Evolutionary conservation across 2,329 filamentous ascomycete genomes (phyloP).

Genomic region (Penicillium glabrum): DNA sequence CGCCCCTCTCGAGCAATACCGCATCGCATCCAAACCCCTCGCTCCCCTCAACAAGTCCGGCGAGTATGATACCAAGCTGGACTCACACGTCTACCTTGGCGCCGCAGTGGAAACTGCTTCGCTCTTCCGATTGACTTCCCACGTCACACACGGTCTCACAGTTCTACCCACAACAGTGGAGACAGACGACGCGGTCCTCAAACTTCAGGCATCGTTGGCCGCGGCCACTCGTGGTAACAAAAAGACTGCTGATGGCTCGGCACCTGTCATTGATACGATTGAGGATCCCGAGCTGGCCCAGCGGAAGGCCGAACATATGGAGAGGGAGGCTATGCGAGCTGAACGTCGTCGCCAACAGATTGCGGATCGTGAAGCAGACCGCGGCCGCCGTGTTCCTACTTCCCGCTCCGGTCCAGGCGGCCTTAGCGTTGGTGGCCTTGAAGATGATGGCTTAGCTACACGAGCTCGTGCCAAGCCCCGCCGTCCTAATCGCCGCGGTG

Average conservation of each 20-base stretch:
- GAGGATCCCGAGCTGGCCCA: constrained; percentile 64
- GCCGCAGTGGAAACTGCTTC: constrained; percentile 58
- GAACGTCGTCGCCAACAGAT: constrained; percentile 57
- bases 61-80: constrained; percentile 55
- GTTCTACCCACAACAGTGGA: constrained; percentile 57
- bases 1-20: constrained; percentile 60
- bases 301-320: constrained; percentile 59
- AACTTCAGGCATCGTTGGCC: constrained; percentile 61
- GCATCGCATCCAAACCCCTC: constrained; percentile 58
- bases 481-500: constrained; percentile 45
- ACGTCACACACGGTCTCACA: constrained; percentile 60
- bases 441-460: constrained; percentile 53
- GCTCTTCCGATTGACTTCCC: constrained; percentile 61
- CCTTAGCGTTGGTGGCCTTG: constrained; percentile 57
- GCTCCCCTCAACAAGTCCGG: constrained; percentile 55
- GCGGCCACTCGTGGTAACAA: constrained; percentile 55
- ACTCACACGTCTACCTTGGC: constrained; percentile 64
- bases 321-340: constrained; percentile 57
- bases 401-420: constrained; percentile 49
- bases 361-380: constrained; percentile 55
- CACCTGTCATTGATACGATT: constrained; percentile 58
- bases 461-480: constrained; percentile 40
- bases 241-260: constrained; percentile 51
- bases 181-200: constrained; percentile 61
- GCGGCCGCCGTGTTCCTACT: constrained; percentile 50